Evolutionary conservation across 768 basidiomycete genomes (phyloP), one percentile per base, ranked within the genome.

Genomic region (Leccinum sublutescens): DNA sequence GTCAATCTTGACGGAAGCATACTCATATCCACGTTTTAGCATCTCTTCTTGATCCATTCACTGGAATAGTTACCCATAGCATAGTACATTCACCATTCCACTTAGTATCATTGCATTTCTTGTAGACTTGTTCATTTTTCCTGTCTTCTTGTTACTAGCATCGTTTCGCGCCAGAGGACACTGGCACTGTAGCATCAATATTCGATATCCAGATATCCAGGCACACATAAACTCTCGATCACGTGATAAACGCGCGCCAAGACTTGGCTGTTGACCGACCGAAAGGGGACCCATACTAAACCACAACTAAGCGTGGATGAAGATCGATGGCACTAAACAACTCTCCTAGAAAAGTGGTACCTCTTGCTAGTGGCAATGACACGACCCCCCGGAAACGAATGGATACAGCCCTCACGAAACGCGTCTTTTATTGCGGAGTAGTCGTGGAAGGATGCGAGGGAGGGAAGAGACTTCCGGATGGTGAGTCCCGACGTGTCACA

Each of bases 361-460:
- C 90, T 40, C 78, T 92, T 33, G 81, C 88, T n/a, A 81, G 76
- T 66, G 89, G 87, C 45, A 85, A 89, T 61, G 86, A 85, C 64
- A 67, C 77, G 27, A 77, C 79, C 29, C 74, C 79, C 48, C 78
- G 80, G 49, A 76, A 65, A 53, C 62, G 81, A 45, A 72, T 74
- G 17, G 70, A 66, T 10, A 68, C 75, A 33, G 72, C 76, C 53
- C 65, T 84, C 62, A 95, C 89, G 6, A 87, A 82, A 71, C 88
- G 94, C 69, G 90, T 88, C 25, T 96, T 95, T 73, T 89, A 89
- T 70, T 92, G 90, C 68, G 91, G 91, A 48, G 90, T 96, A 19
- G 91, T 96, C 14, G 87, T 96, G 31, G 93, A 97, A 75, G 86
- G 85, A 54, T 85, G 88, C 40, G 88, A 88, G 62, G 80, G 83